Percentiles rank a stretch among this genome's conserved stretches.
Evolutionary conservation across 331 rosid genomes (phyloP).

Genomic region (Spiraea crenata): DNA sequence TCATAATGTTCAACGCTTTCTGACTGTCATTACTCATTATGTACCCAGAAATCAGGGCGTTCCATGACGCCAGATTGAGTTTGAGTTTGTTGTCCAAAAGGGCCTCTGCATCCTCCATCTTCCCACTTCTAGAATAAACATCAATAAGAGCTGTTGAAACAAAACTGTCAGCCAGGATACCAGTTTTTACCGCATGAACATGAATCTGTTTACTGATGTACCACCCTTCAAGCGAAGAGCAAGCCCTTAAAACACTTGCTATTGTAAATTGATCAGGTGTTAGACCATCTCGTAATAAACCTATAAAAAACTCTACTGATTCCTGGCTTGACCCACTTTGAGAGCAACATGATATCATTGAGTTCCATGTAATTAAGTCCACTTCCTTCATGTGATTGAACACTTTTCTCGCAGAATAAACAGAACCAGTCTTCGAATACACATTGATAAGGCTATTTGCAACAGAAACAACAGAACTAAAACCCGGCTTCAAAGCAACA

Average conservation of each 20-base stretch:
- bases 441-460: conserved; percentile 68
- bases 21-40: conserved; percentile 35
- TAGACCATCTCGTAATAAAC: conserved; percentile 44
- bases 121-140: conserved; percentile 62
- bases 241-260: conserved; percentile 66
- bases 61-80: conserved; percentile 76
- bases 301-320: conserved; percentile 43
- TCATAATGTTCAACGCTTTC: conserved; percentile 54
- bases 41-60: conserved; percentile 78
- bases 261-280: conserved; percentile 68
- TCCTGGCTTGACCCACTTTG: conserved; percentile 51
- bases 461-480: conserved; percentile 46
- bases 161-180: conserved; percentile 46
- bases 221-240: conserved; percentile 53
- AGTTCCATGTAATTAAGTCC: conserved; percentile 86
- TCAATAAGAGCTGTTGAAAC: conserved; percentile 74
- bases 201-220: conserved; percentile 55
- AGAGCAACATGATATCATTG: conserved; percentile 63
- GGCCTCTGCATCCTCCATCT: conserved; percentile 60
- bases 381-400: conserved; percentile 50
- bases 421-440: conserved; percentile 59
- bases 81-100: conserved; percentile 45
- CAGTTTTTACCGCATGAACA: conserved; percentile 48
- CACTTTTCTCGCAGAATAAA: conserved; percentile 37
- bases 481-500: conserved; percentile 42